These are phyloP conservation scores for Mucor velutinosus DNA, from an alignment of 371 early-diverging fungal genomes.

Conservation along the genomic window DNA sequence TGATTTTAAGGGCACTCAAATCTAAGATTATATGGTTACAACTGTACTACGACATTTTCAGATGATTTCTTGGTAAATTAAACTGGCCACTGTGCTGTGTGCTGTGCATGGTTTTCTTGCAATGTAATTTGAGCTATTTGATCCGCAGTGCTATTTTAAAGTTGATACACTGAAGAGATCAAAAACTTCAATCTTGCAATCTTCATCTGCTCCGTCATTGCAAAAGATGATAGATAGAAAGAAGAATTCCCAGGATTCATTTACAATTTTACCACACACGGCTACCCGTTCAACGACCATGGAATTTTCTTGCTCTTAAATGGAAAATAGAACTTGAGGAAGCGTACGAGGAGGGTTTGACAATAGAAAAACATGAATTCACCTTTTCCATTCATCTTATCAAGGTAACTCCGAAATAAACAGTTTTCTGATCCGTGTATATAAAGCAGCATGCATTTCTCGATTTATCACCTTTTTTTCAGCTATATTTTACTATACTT, in stretches of 20 bases:
- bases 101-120: not conserved
- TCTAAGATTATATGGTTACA: conserved; percentile 3
- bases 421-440: not conserved
- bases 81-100: not conserved
- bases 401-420: not conserved
- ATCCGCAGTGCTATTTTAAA: not conserved
- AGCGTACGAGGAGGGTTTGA: not conserved
- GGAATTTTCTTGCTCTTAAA: not conserved
- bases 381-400: not conserved
- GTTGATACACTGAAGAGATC: not conserved
- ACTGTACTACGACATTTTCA: not conserved
- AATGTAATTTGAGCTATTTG: not conserved
- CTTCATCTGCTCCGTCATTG: not conserved
- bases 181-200: not conserved
- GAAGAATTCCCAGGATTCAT: not conserved
- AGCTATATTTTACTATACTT: not conserved
- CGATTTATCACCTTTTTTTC: not conserved
- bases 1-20: not conserved
- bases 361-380: not conserved
- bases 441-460: not conserved
- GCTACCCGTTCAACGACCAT: not conserved
- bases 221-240: not conserved
- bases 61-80: not conserved
- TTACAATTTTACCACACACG: not conserved
- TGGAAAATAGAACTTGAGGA: not conserved